Evolutionary conservation across 2,329 filamentous ascomycete species (phyloP).

Genomic region (Lecanoromycetidae sp.): DNA sequence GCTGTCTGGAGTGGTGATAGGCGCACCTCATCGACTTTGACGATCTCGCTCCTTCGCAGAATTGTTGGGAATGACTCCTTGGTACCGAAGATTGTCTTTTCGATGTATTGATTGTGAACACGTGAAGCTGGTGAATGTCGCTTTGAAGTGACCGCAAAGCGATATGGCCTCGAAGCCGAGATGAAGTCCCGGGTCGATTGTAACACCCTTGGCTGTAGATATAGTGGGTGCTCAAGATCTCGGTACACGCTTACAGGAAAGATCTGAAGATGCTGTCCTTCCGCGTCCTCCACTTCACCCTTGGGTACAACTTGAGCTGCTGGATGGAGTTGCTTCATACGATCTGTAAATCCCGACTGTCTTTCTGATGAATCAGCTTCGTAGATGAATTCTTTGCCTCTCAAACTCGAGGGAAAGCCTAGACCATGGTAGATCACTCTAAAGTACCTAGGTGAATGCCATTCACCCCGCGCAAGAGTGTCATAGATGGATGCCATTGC

Average conservation of each 20-base stretch:
- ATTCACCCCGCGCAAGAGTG: conserved; percentile 69
- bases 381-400: conserved; percentile 88
- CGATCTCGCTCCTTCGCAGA: conserved; percentile 71
- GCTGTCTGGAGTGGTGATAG: conserved; percentile 74
- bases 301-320: conserved; percentile 66
- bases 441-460: conserved; percentile 73
- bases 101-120: conserved; percentile 59
- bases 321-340: conserved; percentile 84
- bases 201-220: conserved; percentile 74
- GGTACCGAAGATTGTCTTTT: conserved; percentile 75
- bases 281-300: conserved; percentile 62
- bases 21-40: conserved; percentile 52
- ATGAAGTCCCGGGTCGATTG: conserved; percentile 78
- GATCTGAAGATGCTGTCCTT: conserved; percentile 82
- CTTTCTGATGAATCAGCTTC: conserved; percentile 69
- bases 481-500: conserved; percentile 92
- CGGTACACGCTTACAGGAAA: conserved; percentile 71
- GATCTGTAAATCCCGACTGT: conserved; percentile 71
- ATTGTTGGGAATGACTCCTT: conserved; percentile 86
- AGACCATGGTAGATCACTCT: conserved; percentile 80
- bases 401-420: conserved; percentile 66
- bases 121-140: conserved; percentile 56
- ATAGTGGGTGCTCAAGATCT: conserved; percentile 69
- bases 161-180: conserved; percentile 61
- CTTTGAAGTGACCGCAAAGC: conserved; percentile 65